A percentile compares a stretch with the other conserved stretches of the same genome.
phyloP scores from a whole-genome alignment of 1,284 basidiomycete genomes.

The Phylloboletellus chloephorus region DNA sequence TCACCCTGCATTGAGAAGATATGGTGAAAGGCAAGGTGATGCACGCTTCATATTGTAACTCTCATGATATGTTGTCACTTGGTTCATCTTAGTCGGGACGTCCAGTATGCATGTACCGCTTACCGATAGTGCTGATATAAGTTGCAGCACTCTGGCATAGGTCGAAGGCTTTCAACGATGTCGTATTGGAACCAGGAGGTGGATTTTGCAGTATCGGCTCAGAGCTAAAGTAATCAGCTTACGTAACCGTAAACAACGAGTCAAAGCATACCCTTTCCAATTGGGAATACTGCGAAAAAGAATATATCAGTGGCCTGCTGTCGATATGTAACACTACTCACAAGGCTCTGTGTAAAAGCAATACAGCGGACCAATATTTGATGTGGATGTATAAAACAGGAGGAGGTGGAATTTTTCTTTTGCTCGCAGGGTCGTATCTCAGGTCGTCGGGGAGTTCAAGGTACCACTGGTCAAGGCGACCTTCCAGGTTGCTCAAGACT shows the following conservation, averaged over 20 bases:
- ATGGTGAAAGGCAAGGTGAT: conserved; percentile 69
- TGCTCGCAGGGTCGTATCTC: conserved; percentile 51
- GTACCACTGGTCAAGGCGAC: conserved; percentile 72
- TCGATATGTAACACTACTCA: conserved; percentile 38
- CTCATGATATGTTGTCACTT: conserved; percentile 57
- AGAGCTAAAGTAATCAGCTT: conserved; percentile 29
- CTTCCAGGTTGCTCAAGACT: conserved; percentile 55
- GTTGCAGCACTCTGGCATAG: conserved; percentile 73
- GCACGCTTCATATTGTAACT: conserved; percentile 57
- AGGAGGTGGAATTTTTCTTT: conserved; percentile 50
- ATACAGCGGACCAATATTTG: conserved; percentile 72
- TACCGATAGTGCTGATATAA: conserved; percentile 67
- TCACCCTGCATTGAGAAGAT: conserved; percentile 72
- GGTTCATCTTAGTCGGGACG: conserved; percentile 11
- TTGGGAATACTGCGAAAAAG: conserved; percentile 52
- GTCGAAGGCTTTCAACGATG: conserved; percentile 61
- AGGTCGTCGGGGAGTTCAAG: conserved; percentile 64
- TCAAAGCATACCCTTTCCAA: conserved; percentile 47
- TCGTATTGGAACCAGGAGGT: conserved; percentile 31
- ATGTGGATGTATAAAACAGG: conserved; percentile 70
- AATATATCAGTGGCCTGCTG: conserved; percentile 6
- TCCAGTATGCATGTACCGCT: conserved; percentile 13
- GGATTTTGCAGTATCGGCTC: conserved; percentile 41
- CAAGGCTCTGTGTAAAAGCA: conserved; percentile 79
- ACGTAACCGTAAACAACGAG: not conserved